Evolutionary conservation across 192 early-diverging fungal genomes (phyloP), one percentile per base, ranked within the genome.

Genomic region (Podila epicladia): DNA sequence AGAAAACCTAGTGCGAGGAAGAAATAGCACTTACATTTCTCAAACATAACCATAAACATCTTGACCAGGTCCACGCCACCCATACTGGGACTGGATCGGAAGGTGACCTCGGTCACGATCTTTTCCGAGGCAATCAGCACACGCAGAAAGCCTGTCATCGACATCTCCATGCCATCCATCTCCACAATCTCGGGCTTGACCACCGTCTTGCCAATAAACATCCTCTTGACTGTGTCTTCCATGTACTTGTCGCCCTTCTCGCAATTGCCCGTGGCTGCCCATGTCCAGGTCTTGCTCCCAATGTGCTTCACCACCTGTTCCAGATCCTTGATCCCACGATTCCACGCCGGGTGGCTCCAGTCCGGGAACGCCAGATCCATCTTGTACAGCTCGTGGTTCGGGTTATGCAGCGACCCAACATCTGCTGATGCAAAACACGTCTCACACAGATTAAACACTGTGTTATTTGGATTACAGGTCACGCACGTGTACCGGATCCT

Each of bases 281-380:
- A 55, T 55, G 53, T 26, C 53, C 20, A 26, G n/a, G 53, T 55
- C 22, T 55, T 55, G 53, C 24, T 55, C n/a, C 53, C 53, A 26
- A 55, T 55, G 8, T 55, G 53, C 6, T 26, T n/a, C 53, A 55
- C 53, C 24, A 26, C 53, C 24, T n/a, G n/a, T 5, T n/a, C 53
- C 53, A 55, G 24, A 26, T 55, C 24, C n/a, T 55, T 26, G 53
- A 55, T 55, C 53, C 53, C 53, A 9, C 53, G n/a, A 22, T 55
- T 12, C 53, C 53, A 55, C 6, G 53, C 53, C n/a, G n/a, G 53
- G 9, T 55, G 53, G n/a, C 53, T 55, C 53, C 53, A 55, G 24
- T 55, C 53, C 53, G 53, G 53, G 24, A 55, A 55, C 53, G 53
- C 53, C n/a, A 55, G 17, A 17, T 55, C 53, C 53, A 55, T 55